Conservation (phyloP, 176 grass and related monocot genomes). For the Saccharum spontaneum region DNA sequence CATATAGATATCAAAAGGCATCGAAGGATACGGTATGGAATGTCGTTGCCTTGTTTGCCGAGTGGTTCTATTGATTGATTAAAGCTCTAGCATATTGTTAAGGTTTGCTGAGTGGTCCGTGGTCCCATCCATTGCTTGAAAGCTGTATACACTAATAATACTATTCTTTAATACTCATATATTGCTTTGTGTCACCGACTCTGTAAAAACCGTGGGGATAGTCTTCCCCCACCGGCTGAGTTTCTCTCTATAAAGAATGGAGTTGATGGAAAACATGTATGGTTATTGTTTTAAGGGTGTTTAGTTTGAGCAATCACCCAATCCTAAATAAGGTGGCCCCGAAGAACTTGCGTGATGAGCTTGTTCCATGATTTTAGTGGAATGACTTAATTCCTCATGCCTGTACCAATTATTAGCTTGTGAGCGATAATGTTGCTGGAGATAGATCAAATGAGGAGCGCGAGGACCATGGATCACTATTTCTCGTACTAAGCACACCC, state of each 20-base stretch:
- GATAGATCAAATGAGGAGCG: neutral
- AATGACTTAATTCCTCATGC: neutral
- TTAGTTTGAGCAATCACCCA: neutral
- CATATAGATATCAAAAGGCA: neutral
- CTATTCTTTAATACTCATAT: neutral
- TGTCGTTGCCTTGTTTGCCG: neutral
- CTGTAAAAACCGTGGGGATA: neutral
- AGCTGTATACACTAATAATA: neutral
- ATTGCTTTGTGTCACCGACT: neutral
- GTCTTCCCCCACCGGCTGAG: neutral
- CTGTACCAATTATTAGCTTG: neutral
- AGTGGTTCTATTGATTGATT: neutral
- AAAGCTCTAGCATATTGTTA: neutral
- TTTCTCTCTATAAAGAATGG: neutral
- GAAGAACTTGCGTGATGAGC: neutral
- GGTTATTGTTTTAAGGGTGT: conserved; percentile 6
- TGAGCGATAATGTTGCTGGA: neutral
- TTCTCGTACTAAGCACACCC: neutral
- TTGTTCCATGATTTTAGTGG: neutral
- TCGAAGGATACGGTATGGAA: neutral
- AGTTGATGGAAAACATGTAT: neutral
- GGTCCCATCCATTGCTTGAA: neutral
- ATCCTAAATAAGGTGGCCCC: neutral
- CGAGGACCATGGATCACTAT: neutral
- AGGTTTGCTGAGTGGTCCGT: neutral